Conservation (phyloP, 2,329 filamentous ascomycete species). For the Aureobasidium mangrovei region DNA sequence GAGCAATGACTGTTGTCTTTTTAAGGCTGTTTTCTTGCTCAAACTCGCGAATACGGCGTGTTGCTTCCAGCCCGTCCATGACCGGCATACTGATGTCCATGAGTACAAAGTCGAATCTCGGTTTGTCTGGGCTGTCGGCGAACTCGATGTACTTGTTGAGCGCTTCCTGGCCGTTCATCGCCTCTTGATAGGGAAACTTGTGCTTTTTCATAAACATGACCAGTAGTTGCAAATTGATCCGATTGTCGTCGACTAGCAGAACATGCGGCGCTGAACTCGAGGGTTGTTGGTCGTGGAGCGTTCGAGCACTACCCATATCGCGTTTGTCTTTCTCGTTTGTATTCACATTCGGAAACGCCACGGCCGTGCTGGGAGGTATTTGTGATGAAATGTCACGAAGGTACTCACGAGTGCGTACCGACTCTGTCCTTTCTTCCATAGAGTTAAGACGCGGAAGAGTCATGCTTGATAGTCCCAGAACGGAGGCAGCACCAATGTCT, state of each 20-base stretch:
- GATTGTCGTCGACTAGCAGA: constrained; percentile 22
- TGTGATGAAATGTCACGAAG: not conserved
- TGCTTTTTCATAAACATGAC: constrained; percentile 18
- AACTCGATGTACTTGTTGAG: constrained; percentile 31
- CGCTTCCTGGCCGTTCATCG: constrained; percentile 38
- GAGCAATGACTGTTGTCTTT: constrained; percentile 19
- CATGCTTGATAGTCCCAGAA: constrained; percentile 2
- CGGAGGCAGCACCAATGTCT: constrained; percentile 3
- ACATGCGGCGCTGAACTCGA: constrained; percentile 8
- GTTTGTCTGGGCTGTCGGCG: not conserved
- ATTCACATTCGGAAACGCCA: constrained; percentile 3
- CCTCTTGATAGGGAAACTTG: constrained; percentile 21
- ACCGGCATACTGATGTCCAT: constrained; percentile 22
- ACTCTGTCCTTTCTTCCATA: not conserved
- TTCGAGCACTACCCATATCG: not conserved
- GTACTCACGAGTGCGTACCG: not conserved
- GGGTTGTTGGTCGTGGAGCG: constrained; percentile 6
- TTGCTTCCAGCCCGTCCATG: constrained; percentile 19
- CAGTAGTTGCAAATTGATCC: constrained; percentile 19
- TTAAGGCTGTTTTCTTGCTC: constrained; percentile 3
- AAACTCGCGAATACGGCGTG: constrained; percentile 15
- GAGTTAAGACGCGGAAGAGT: constrained; percentile 2
- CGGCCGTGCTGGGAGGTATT: constrained; percentile 3
- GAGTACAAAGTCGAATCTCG: constrained; percentile 20
- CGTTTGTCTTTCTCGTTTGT: not conserved